Percentiles rank a stretch among this genome's conserved stretches.
phyloP scores from a whole-genome alignment of 352 stramenopile genomes.

The Globisporangium polare region DNA sequence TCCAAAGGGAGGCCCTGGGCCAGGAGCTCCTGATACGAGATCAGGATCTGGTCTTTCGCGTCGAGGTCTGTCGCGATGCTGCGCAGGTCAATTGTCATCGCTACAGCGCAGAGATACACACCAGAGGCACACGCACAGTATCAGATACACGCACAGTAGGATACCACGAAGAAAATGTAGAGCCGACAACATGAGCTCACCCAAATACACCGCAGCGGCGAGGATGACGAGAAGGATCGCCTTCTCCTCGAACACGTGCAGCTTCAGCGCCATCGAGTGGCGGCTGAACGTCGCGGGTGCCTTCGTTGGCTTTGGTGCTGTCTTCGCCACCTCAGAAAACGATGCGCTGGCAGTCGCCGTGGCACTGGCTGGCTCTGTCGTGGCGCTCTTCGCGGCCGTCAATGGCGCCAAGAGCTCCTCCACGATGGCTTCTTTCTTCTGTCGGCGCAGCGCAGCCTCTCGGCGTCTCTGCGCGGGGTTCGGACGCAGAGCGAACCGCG shows the following conservation, averaged over 20 bases:
- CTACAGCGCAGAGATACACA: constrained; percentile 16
- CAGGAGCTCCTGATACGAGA: constrained; percentile 62
- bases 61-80: constrained; percentile 43
- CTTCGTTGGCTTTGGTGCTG: constrained; percentile 7
- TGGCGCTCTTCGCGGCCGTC: neutral
- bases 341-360: neutral
- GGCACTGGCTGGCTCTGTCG: neutral
- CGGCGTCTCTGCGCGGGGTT: constrained; percentile 62
- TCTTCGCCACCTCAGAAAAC: neutral
- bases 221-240: constrained; percentile 53
- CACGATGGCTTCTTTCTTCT: constrained; percentile 56
- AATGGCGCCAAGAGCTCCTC: constrained; percentile 40
- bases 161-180: neutral
- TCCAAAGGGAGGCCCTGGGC: constrained; percentile 54
- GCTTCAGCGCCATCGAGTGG: constrained; percentile 45
- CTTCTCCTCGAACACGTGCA: constrained; percentile 57
- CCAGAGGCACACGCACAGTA: neutral
- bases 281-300: constrained; percentile 39
- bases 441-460: constrained; percentile 55
- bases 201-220: constrained; percentile 39
- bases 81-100: constrained; percentile 42
- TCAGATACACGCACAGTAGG: constrained; percentile 2
- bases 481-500: constrained; percentile 45
- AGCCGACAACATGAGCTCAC: constrained; percentile 17
- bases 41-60: constrained; percentile 41